Evolutionary conservation across 331 rosid species (phyloP).

Genomic region (Rhamnella rubrinervis): DNA sequence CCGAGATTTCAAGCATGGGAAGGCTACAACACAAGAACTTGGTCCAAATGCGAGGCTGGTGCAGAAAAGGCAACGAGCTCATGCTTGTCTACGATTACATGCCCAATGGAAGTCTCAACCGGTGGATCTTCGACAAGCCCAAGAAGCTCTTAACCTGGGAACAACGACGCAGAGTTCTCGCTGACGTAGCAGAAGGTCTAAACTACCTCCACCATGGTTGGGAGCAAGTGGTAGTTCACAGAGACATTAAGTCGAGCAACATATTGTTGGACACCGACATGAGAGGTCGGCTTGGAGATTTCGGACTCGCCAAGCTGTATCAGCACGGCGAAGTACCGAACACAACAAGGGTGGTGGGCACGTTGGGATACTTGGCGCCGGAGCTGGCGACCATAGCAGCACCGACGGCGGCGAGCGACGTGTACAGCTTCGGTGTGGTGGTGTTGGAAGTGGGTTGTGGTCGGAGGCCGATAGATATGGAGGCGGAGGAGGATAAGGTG

Average conservation of each 20-base stretch:
- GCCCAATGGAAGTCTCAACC: conserved; percentile 91
- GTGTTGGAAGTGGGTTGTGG: conserved; percentile 87
- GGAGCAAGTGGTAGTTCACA: conserved; percentile 82
- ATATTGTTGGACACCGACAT: conserved; percentile 67
- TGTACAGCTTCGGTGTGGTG: conserved; percentile 85
- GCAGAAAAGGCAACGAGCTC: conserved; percentile 60
- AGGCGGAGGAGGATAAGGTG: conserved; percentile 54
- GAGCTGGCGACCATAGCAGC: conserved; percentile 60
- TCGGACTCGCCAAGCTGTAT: conserved; percentile 87
- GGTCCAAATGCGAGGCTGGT: conserved; percentile 92
- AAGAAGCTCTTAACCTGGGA: conserved; percentile 48
- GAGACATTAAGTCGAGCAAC: conserved; percentile 84
- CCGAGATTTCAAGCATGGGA: conserved; percentile 89
- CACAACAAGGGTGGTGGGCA: conserved; percentile 86
- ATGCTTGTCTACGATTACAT: conserved; percentile 85
- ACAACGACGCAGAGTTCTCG: conserved; percentile 57
- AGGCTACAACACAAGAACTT: conserved; percentile 82
- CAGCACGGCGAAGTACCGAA: conserved; percentile 78
- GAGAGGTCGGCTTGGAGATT: conserved; percentile 83
- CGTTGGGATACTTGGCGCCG: conserved; percentile 87
- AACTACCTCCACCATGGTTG: conserved; percentile 86
- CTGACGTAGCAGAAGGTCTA: conserved; percentile 82
- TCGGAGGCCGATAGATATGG: conserved; percentile 62
- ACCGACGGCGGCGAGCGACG: conserved; percentile 79
- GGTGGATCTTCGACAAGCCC: conserved; percentile 65